Percentiles rank a stretch among this genome's conserved stretches.
phyloP scores from a whole-genome alignment of 345 rosid species.

The Acer yangbiense region DNA sequence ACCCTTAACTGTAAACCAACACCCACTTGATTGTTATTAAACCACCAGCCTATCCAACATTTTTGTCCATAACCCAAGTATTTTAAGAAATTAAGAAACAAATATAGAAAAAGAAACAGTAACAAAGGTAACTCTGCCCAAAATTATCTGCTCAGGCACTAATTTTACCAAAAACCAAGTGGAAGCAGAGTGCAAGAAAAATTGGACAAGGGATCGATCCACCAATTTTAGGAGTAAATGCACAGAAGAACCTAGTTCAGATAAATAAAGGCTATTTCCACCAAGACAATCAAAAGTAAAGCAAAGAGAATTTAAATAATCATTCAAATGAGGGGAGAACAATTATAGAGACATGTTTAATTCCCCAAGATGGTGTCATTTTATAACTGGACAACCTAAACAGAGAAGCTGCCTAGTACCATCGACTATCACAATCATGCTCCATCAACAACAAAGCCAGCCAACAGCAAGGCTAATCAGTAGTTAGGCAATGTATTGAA shows the following conservation, averaged over 20 bases:
- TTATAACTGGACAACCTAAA: background rate
- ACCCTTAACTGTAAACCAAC: no score
- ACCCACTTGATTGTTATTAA: background rate
- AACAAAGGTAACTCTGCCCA: slow-evolving; percentile 1
- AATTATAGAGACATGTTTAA: background rate
- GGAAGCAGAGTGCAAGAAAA: background rate
- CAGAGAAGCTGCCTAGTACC: background rate
- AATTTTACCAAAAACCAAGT: background rate
- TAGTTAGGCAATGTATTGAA: background rate
- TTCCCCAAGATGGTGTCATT: background rate
- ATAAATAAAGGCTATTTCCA: background rate
- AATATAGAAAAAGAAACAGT: background rate
- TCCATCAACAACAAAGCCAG: background rate
- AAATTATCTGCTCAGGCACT: slow-evolving; percentile 5
- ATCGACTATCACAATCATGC: background rate
- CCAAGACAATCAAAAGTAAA: background rate
- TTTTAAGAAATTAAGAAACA: background rate
- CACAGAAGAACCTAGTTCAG: background rate
- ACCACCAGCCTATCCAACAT: background rate
- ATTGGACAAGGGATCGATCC: background rate
- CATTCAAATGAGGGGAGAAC: background rate
- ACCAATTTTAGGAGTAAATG: background rate
- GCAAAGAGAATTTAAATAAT: background rate
- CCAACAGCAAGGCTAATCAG: background rate
- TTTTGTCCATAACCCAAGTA: background rate